phyloP scores from a whole-genome alignment of 2,329 filamentous ascomycete species.

The Phoma sp. region DNA sequence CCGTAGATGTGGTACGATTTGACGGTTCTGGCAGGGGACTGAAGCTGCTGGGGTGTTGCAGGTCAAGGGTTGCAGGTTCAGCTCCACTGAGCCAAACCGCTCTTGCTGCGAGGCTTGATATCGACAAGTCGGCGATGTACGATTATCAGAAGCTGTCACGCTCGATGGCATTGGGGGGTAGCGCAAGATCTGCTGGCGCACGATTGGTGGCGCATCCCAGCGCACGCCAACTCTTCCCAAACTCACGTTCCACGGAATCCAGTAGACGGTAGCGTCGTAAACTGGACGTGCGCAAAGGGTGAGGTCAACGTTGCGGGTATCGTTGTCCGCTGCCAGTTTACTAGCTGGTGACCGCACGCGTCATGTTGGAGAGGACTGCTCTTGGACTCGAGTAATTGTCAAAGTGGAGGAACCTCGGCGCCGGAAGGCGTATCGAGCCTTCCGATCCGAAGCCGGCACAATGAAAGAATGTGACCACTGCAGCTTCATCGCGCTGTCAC shows the following conservation, averaged over 20 bases:
- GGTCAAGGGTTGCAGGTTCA: constrained; percentile 4
- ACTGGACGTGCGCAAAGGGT: constrained; percentile 4
- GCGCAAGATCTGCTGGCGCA: constrained; percentile 15
- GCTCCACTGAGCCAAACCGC: constrained; percentile 3
- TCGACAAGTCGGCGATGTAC: constrained; percentile 1
- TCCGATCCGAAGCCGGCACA: constrained; percentile 12
- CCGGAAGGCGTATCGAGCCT: constrained; percentile 11
- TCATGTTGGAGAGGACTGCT: constrained; percentile 6
- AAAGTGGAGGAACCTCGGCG: constrained; percentile 18
- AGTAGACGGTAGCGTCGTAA: constrained; percentile 3
- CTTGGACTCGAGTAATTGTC: constrained; percentile 13
- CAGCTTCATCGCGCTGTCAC: constrained; percentile 14
- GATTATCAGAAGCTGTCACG: constrained; percentile 5
- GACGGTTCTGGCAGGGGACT: constrained; percentile 1
- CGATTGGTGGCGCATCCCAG: constrained; percentile 21
- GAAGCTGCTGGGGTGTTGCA: constrained; percentile 1
- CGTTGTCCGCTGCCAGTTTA: constrained; percentile 9
- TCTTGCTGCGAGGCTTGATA: background rate
- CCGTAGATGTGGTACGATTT: constrained; percentile 3
- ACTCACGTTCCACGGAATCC: constrained; percentile 23
- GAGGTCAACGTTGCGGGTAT: constrained; percentile 11
- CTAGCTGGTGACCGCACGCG: constrained; percentile 12
- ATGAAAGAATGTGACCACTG: constrained; percentile 7
- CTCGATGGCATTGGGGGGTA: constrained; percentile 14
- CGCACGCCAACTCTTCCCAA: constrained; percentile 22